Evolutionary conservation across 2,329 filamentous ascomycete species (phyloP), one percentile per base, ranked within the genome.

Genomic region (Xenoacremonium recifei): DNA sequence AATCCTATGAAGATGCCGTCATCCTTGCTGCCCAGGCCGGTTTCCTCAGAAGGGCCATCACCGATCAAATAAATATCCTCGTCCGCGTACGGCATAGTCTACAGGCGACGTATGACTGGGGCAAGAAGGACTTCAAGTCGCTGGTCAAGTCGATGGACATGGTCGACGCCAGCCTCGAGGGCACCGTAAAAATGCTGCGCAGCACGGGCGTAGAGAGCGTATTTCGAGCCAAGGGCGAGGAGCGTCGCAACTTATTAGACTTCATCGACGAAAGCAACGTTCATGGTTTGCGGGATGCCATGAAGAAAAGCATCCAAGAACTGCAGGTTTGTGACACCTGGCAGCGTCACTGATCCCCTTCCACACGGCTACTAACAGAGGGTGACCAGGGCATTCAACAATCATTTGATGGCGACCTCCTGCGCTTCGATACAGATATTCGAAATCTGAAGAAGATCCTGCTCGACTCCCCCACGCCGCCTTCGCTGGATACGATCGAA

Each of bases 191-290:
- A 23, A 74, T 80, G 48, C 70, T 92, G 33, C 73, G 79, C 18
- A 71, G 75, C 6, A 87, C 83, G 2, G 69, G 73, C 4, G 85
- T 91, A 3, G 80, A 88, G 45, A 67, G 73, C 21, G 71, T 75
- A 3, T 80, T 89, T 36, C 74, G 84, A 39, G 82, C 84, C 0
- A 64, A 60, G 1, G 75, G 71, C 2, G 79, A 82, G 52, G 72
- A 72, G 39, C 72, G 75, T 39, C 82, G 82, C 61, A 85, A 73
- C 34, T 65, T 92, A 46, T 74, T 87, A 48, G 85, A 91, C 58
- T 91, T 91, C 65, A 81, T 91, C 35, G 85, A 91, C 55, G 85
- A 87, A 59, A 71, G 77, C 10, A 80, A 78, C 49, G 85, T 91
- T 5, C 75, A 84, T 43, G 72, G 70, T 11, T 77, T 90, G 64